phyloP scores from a whole-genome alignment of 768 basidiomycete species.

The Tulasnella sp. region DNA sequence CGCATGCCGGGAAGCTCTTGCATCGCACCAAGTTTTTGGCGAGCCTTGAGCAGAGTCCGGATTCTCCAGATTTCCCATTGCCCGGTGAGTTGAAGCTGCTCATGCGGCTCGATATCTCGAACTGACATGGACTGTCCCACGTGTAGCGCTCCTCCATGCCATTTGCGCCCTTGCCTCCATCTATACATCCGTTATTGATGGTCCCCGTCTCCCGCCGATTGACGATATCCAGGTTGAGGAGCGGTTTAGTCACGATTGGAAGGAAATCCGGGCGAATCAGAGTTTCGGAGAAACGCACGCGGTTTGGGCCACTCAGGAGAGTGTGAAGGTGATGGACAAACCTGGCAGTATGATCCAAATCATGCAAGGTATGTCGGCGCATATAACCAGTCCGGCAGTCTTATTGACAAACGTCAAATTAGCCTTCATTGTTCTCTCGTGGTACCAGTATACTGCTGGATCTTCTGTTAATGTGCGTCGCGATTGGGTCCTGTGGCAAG shows the following conservation, averaged over 20 bases:
- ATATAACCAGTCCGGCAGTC: conserved; percentile 47
- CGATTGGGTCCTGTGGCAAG: background rate
- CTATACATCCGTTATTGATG: conserved; percentile 65
- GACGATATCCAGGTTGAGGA: conserved; percentile 36
- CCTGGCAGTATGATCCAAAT: conserved; percentile 57
- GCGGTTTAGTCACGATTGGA: background rate
- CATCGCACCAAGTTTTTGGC: conserved; percentile 63
- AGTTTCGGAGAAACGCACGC: conserved; percentile 64
- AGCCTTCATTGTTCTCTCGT: background rate
- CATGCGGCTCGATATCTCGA: background rate
- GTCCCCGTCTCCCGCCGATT: conserved; percentile 51
- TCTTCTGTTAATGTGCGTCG: conserved; percentile 4
- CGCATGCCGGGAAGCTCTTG: conserved; percentile 66
- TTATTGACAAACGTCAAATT: background rate
- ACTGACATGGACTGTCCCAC: background rate
- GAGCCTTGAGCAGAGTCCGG: conserved; percentile 58
- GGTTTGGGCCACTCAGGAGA: conserved; percentile 48
- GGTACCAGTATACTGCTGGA: conserved; percentile 22
- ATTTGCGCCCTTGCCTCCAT: conserved; percentile 76
- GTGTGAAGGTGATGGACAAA: conserved; percentile 46
- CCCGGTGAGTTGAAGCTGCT: background rate
- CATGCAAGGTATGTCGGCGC: conserved; percentile 52
- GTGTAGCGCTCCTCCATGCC: conserved; percentile 64
- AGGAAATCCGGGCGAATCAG: background rate
- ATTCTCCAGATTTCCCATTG: conserved; percentile 65